Evolutionary conservation across 73 alveolate genomes (phyloP).

Genomic region (Paramecium caudatum): DNA sequence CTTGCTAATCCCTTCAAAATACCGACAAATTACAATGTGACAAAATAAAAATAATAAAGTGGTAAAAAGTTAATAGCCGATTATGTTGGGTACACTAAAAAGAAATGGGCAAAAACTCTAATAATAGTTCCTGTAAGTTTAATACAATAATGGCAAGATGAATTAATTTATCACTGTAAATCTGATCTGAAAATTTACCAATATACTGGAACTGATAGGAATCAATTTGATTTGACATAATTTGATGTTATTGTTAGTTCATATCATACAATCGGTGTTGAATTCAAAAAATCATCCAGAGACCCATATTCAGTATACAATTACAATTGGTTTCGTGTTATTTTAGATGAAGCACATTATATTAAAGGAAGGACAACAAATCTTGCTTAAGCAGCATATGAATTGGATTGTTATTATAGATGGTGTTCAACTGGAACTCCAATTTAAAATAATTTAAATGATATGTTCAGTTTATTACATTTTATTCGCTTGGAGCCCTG

Average conservation of each 20-base stretch:
- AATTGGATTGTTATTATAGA: conserved; percentile 73
- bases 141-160: conserved; percentile 77
- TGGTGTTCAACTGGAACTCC: conserved; percentile 87
- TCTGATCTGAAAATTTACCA: conserved; percentile 2
- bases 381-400: conserved; percentile 74
- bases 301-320: conserved; percentile 39
- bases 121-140: conserved; percentile 76
- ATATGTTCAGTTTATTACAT: conserved; percentile 72
- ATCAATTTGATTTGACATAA: conserved; percentile 39
- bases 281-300: conserved; percentile 60
- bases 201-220: conserved; percentile 57
- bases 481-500: conserved; percentile 79
- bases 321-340: conserved; percentile 74
- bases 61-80: conserved; percentile 58
- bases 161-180: conserved; percentile 72
- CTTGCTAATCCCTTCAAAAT: conserved; percentile 67
- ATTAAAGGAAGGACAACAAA: conserved; percentile 73
- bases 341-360: conserved; percentile 78
- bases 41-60: conserved; percentile 5
- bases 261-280: conserved; percentile 77
- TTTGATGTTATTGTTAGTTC: conserved; percentile 77
- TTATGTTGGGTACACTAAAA: conserved; percentile 35
- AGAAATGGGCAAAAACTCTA: conserved; percentile 80
- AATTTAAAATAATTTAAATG: conserved; percentile 75
- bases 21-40: conserved; percentile 14